These are phyloP conservation scores for Solanum boliviense DNA, from an alignment of 257 asterid genomes.

Conservation along the genomic window DNA sequence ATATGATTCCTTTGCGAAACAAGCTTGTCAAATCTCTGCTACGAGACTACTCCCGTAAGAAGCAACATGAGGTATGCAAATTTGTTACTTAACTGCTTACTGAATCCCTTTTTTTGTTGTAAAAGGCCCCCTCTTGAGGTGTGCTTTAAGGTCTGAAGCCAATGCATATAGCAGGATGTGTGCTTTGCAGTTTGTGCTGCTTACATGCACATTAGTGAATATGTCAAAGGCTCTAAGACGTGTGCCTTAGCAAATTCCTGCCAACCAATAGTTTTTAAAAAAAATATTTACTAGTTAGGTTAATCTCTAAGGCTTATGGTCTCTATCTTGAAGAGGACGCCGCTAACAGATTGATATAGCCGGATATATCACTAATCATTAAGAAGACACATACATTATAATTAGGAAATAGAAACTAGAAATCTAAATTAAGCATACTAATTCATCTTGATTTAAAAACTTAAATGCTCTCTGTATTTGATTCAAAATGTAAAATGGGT, in stretches of 20 bases:
- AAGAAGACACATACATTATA: not conserved
- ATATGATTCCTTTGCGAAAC: slow-evolving; percentile 38
- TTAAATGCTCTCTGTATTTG: not conserved
- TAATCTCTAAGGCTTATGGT: not conserved
- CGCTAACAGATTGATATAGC: not conserved
- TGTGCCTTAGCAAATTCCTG: not conserved
- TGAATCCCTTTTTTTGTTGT: not conserved
- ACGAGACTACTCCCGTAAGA: slow-evolving; percentile 63
- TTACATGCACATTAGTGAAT: not conserved
- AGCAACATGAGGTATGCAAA: slow-evolving; percentile 62
- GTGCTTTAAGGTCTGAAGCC: not conserved
- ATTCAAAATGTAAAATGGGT: not conserved
- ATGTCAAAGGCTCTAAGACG: not conserved
- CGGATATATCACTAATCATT: not conserved
- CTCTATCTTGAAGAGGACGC: not conserved
- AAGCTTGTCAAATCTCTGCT: slow-evolving; percentile 59
- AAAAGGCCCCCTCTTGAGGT: not conserved
- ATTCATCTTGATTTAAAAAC: not conserved
- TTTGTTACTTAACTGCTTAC: not conserved
- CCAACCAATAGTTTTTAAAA: not conserved
- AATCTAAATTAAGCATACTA: not conserved
- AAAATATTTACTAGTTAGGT: not conserved
- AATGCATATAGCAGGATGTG: not conserved
- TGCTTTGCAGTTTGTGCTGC: not conserved
- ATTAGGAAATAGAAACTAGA: not conserved